Evolutionary conservation across 1,139 yeast genomes (phyloP).

Genomic region (Blastobotrys apis): DNA sequence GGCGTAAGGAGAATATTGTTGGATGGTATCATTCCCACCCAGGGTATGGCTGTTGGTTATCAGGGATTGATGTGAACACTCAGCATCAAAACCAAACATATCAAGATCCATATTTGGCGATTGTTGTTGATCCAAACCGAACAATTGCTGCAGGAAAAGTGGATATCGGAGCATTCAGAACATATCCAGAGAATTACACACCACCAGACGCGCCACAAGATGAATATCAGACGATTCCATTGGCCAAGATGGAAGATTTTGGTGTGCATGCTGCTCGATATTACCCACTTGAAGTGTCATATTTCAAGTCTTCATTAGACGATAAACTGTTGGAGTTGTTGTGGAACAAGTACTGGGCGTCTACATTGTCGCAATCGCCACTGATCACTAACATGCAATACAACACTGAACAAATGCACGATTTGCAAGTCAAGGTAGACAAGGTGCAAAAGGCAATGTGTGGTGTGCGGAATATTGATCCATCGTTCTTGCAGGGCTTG

Average conservation of each 20-base stretch:
- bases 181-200: conserved; percentile 51
- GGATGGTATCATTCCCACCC: conserved; percentile 95
- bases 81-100: conserved; percentile 78
- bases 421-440: conserved; percentile 25
- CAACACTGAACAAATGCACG: conserved; percentile 36
- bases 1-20: conserved; percentile 60
- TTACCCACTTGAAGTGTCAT: conserved; percentile 62
- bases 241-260: conserved; percentile 52
- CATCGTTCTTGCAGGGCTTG: conserved; percentile 22
- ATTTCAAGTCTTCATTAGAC: conserved; percentile 59
- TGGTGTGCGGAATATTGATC: conserved; percentile 20
- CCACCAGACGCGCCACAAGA: conserved; percentile 21
- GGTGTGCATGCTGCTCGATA: conserved; percentile 70
- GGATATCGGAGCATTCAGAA: conserved; percentile 90
- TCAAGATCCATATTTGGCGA: conserved; percentile 88
- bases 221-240: conserved; percentile 39
- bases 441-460: conserved; percentile 15
- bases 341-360: conserved; percentile 51
- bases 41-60: conserved; percentile 92
- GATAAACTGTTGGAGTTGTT: conserved; percentile 43
- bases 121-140: conserved; percentile 80
- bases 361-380: conserved; percentile 35
- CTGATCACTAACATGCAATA: conserved; percentile 31
- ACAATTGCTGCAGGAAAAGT: conserved; percentile 62
- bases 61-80: conserved; percentile 86